Evolutionary conservation across 2,329 filamentous ascomycete species (phyloP).

Genomic region (Clonostachys rhizophaga): DNA sequence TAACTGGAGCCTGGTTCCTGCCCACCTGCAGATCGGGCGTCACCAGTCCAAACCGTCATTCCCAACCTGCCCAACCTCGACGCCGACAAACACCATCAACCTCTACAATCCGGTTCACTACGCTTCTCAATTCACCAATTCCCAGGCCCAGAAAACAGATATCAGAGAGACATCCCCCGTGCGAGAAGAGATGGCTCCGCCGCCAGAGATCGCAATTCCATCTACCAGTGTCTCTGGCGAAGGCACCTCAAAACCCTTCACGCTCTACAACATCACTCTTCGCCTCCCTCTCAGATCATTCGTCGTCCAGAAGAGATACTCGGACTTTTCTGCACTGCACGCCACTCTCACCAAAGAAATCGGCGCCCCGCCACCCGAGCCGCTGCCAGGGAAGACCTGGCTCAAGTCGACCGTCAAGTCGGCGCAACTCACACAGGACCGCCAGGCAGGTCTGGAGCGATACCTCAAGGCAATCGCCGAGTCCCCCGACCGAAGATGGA

Average conservation of each 20-base stretch:
- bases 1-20: too few species aligned
- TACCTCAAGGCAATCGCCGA: constrained; percentile 72
- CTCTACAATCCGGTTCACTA: too few species aligned
- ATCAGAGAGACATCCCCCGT: too few species aligned
- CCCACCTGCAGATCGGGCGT: too few species aligned
- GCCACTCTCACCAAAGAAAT: constrained; percentile 53
- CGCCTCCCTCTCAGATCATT: constrained; percentile 72
- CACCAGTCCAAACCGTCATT: too few species aligned
- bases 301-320: constrained; percentile 77
- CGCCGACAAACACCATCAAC: background rate
- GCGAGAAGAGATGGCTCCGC: constrained; percentile 48
- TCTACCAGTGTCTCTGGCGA: constrained; percentile 55
- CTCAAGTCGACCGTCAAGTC: constrained; percentile 68
- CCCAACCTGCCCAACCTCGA: background rate
- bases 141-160: too few species aligned
- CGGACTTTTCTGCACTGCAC: constrained; percentile 70
- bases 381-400: constrained; percentile 73
- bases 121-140: too few species aligned
- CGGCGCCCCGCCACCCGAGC: constrained; percentile 58
- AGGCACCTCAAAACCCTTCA: constrained; percentile 59
- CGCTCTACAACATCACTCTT: constrained; percentile 73
- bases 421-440: constrained; percentile 63
- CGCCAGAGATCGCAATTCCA: constrained; percentile 63
- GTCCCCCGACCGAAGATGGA: constrained; percentile 70
- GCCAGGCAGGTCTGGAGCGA: constrained; percentile 62